These are phyloP conservation scores for Paecilomyces variotii DNA, from an alignment of 2,329 filamentous ascomycete species.

Conservation along the genomic window DNA sequence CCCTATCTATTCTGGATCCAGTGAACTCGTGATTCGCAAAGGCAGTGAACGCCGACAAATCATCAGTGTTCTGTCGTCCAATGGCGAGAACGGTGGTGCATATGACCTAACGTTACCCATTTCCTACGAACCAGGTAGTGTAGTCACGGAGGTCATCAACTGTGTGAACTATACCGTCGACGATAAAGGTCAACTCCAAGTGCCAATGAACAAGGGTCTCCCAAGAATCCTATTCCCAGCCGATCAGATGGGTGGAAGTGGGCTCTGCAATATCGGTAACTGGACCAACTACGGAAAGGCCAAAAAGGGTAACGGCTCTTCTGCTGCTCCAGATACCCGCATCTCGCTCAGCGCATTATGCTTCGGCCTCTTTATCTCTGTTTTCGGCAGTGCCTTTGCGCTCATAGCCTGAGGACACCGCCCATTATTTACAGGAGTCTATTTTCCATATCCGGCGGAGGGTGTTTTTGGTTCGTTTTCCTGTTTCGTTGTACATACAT, in stretches of 20 bases:
- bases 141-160: conserved; percentile 30
- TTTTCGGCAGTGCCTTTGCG: not conserved
- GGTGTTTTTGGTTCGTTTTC: not conserved
- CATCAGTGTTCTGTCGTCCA: conserved; percentile 31
- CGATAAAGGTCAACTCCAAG: conserved; percentile 6
- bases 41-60: conserved; percentile 26
- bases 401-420: not conserved
- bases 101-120: conserved; percentile 42
- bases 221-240: conserved; percentile 12
- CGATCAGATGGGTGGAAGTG: conserved; percentile 10
- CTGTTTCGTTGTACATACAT: not conserved
- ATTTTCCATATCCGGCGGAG: not conserved
- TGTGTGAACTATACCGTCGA: conserved; percentile 18
- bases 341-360: not conserved
- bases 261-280: conserved; percentile 8
- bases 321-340: not conserved
- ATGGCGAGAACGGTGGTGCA: conserved; percentile 25
- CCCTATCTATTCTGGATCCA: conserved; percentile 32
- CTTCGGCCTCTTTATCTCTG: not conserved
- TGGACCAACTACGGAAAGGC: not conserved
- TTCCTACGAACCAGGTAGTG: conserved; percentile 22
- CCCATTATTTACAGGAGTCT: not conserved
- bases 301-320: not conserved
- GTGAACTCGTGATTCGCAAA: conserved; percentile 34
- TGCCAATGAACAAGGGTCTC: conserved; percentile 9